Evolutionary conservation across 164 flowering plant genomes (phyloP).

Genomic region (Sedum album): DNA sequence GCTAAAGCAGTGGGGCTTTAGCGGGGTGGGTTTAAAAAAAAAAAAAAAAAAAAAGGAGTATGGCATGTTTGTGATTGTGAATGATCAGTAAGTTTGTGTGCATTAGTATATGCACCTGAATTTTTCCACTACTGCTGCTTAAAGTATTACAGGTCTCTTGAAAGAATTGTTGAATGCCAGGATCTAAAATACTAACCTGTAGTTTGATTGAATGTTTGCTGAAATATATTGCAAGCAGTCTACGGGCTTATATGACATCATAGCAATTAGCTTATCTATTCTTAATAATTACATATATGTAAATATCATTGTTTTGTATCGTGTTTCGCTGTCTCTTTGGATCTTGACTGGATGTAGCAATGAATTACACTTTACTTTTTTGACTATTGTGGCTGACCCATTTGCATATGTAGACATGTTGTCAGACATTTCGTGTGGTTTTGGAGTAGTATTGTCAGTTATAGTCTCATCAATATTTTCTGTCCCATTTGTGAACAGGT

Average conservation of each 20-base stretch:
- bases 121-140: neutral
- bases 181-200: neutral
- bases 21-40: too few species aligned
- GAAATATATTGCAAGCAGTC: neutral
- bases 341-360: too few species aligned
- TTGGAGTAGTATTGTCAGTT: neutral
- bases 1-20: too few species aligned
- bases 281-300: neutral
- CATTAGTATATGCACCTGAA: neutral
- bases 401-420: neutral
- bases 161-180: neutral
- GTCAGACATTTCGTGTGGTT: neutral
- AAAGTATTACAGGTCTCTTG: neutral
- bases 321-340: too few species aligned
- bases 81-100: neutral
- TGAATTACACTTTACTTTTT: too few species aligned
- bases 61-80: neutral
- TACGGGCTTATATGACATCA: neutral
- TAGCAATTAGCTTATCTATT: neutral
- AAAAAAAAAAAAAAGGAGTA: too few species aligned
- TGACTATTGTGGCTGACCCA: too few species aligned
- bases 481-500: conserved; percentile 22
- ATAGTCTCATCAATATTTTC: conserved; percentile 3
- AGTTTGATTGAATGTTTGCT: neutral
- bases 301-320: neutral